Conservation (phyloP, 2,329 filamentous ascomycete species). For the Cytospora piceae region DNA sequence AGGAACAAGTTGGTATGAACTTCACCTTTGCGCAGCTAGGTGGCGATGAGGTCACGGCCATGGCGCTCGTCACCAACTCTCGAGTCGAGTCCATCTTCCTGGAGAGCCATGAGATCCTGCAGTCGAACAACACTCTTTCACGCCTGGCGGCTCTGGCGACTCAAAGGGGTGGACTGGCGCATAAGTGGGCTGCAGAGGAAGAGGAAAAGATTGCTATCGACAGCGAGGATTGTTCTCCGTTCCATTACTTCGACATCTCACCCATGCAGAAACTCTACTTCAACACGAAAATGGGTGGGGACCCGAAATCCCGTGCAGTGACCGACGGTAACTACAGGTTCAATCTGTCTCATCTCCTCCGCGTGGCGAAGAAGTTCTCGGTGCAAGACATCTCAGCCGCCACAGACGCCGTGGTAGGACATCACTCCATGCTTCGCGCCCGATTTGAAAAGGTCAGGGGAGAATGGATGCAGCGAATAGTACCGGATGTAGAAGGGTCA, state of each 20-base stretch:
- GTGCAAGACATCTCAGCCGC: constrained; percentile 52
- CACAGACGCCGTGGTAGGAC: constrained; percentile 51
- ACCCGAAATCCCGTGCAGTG: constrained; percentile 37
- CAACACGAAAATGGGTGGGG: constrained; percentile 48
- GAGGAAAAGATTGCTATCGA: constrained; percentile 35
- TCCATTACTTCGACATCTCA: constrained; percentile 48
- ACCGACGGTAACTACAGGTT: constrained; percentile 49
- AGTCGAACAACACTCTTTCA: constrained; percentile 42
- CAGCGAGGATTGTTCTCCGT: constrained; percentile 7
- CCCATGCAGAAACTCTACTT: constrained; percentile 61
- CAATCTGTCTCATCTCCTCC: constrained; percentile 55
- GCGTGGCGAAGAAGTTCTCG: constrained; percentile 46
- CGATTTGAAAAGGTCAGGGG: constrained; percentile 46
- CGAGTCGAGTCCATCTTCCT: constrained; percentile 45
- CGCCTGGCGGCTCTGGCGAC: constrained; percentile 45
- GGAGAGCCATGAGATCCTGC: constrained; percentile 43
- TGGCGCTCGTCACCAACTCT: constrained; percentile 45
- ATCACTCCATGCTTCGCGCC: constrained; percentile 56
- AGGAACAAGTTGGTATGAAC: constrained; percentile 48
- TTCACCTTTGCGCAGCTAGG: constrained; percentile 46
- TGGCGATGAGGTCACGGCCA: constrained; percentile 45
- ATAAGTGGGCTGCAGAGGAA: constrained; percentile 40
- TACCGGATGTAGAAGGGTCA: constrained; percentile 45
- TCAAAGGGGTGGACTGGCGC: constrained; percentile 38
- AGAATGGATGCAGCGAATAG: constrained; percentile 52